phyloP scores from a whole-genome alignment of 2,329 filamentous ascomycete genomes.

The Colletotrichum liriopes region DNA sequence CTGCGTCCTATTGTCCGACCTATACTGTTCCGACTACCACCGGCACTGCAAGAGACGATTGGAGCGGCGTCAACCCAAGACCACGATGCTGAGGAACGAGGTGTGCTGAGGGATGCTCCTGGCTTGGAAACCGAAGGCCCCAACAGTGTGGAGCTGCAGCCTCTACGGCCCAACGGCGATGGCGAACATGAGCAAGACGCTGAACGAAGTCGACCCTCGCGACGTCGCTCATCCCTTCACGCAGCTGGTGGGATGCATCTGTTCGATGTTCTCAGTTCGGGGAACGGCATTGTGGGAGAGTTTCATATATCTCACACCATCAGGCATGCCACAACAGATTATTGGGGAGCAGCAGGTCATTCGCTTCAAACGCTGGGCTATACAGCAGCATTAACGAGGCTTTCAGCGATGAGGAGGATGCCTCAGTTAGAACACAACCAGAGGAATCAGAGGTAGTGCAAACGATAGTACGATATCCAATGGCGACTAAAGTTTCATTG shows the following conservation, averaged over 20 bases:
- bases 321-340: slow-evolving; percentile 62
- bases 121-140: slow-evolving; percentile 55
- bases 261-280: slow-evolving; percentile 67
- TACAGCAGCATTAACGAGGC: slow-evolving; percentile 65
- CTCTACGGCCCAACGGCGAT: slow-evolving; percentile 43
- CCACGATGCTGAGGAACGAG: slow-evolving; percentile 71
- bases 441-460: slow-evolving; percentile 38
- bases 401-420: slow-evolving; percentile 41
- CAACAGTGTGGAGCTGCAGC: slow-evolving; percentile 64
- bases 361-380: slow-evolving; percentile 70
- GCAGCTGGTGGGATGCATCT: slow-evolving; percentile 54
- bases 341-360: slow-evolving; percentile 64
- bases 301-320: slow-evolving; percentile 69
- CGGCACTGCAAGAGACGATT: slow-evolving; percentile 24
- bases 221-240: slow-evolving; percentile 41
- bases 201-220: slow-evolving; percentile 44
- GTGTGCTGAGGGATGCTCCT: slow-evolving; percentile 59
- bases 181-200: slow-evolving; percentile 30
- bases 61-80: slow-evolving; percentile 56
- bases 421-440: slow-evolving; percentile 40
- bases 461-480: slow-evolving; percentile 22
- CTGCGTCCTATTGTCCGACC: slow-evolving; percentile 60
- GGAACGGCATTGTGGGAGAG: slow-evolving; percentile 68
- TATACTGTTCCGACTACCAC: slow-evolving; percentile 32
- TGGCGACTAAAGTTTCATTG: slow-evolving; percentile 41